phyloP scores from a whole-genome alignment of 805 yeast species.

The Cyberlindnera misumaiensis region DNA sequence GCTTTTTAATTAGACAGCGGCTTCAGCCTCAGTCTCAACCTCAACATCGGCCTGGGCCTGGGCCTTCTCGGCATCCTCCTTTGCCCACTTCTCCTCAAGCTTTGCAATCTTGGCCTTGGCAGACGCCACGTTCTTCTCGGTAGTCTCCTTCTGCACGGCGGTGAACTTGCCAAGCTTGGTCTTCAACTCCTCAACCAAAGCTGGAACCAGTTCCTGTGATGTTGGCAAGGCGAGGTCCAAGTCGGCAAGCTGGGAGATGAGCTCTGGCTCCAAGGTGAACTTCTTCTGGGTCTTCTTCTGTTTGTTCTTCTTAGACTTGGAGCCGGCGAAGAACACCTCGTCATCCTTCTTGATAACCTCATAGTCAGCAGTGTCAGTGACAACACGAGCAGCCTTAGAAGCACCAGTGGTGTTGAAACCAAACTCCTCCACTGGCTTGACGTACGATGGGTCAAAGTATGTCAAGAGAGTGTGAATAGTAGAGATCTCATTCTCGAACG shows the following conservation, averaged over 20 bases:
- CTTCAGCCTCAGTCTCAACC: conserved; percentile 9
- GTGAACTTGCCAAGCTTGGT: conserved; percentile 63
- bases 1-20: conserved; percentile 9
- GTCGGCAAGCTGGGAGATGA: conserved; percentile 69
- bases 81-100: conserved; percentile 47
- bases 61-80: conserved; percentile 36
- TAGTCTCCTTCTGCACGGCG: conserved; percentile 72
- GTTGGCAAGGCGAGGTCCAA: conserved; percentile 76
- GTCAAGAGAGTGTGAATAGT: conserved; percentile 65
- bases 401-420: conserved; percentile 26
- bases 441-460: conserved; percentile 74
- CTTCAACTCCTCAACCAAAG: conserved; percentile 60
- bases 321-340: conserved; percentile 49
- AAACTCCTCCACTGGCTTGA: conserved; percentile 40
- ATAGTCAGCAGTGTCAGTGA: conserved; percentile 59
- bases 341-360: conserved; percentile 59
- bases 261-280: conserved; percentile 73
- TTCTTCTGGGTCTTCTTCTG: conserved; percentile 45
- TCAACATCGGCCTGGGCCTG: conserved; percentile 11
- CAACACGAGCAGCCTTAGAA: conserved; percentile 32
- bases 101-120: conserved; percentile 75
- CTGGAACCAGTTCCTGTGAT: conserved; percentile 60
- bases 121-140: conserved; percentile 64
- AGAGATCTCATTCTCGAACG: conserved; percentile 72
- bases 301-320: conserved; percentile 36